Conservation (phyloP, 371 early-diverging fungal species). For the Cokeromyces recurvatus region DNA sequence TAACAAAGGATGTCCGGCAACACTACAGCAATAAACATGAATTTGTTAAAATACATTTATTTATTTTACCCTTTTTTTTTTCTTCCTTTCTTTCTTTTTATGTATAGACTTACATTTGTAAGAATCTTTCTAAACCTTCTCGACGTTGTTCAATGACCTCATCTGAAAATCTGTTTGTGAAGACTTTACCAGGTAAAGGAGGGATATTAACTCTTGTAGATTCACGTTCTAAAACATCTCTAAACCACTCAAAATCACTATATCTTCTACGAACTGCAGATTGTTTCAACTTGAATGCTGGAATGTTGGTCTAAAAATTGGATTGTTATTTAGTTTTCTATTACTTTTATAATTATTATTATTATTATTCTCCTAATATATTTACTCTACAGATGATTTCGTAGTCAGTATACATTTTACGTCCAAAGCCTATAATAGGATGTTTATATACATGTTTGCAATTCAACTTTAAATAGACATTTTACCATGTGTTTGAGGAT, state of each 20-base stretch:
- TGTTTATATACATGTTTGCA: neutral
- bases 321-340: too few relatives aligned
- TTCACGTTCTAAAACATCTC: conserved; percentile 91
- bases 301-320: conserved; percentile 96
- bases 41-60: neutral
- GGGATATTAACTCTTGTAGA: conserved; percentile 92
- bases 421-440: conserved; percentile 50
- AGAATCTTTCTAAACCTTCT: conserved; percentile 88
- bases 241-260: conserved; percentile 98
- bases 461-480: neutral
- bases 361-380: too few relatives aligned
- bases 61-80: too few relatives aligned
- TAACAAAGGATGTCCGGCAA: conserved; percentile 94
- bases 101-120: conserved; percentile 90
- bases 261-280: conserved; percentile 91
- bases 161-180: conserved; percentile 91
- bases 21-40: conserved; percentile 41
- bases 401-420: conserved; percentile 93
- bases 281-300: conserved; percentile 86
- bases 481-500: conserved; percentile 85
- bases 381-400: conserved; percentile 90
- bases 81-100: too few relatives aligned
- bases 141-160: conserved; percentile 92
- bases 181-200: conserved; percentile 94
- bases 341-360: too few relatives aligned